A percentile compares a stretch with the other conserved stretches of the same genome.
Evolutionary conservation across 1,284 basidiomycete genomes (phyloP).

Genomic region (Cryptococcus wingfieldii): DNA sequence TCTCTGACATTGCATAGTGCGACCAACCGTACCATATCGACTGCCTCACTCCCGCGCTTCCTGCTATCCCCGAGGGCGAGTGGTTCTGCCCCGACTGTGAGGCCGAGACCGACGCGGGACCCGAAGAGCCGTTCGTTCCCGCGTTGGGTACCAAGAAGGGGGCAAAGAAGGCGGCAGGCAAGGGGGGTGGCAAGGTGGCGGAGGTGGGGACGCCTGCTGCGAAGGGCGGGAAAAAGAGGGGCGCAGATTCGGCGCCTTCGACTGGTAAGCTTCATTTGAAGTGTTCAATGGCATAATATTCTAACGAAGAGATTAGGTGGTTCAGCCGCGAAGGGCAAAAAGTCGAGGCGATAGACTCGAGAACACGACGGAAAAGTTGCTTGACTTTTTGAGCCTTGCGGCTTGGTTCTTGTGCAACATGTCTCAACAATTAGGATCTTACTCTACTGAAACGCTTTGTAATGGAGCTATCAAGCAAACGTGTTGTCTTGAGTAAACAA

Average conservation of each 20-base stretch:
- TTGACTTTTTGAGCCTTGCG: no score
- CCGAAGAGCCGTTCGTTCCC: slow-evolving; percentile 11
- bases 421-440: no score
- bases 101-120: slow-evolving; percentile 19
- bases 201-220: background rate
- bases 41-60: slow-evolving; percentile 74
- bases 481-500: no score
- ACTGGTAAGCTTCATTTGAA: no score
- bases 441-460: no score
- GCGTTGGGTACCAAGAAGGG: slow-evolving; percentile 2
- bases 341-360: background rate
- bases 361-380: background rate
- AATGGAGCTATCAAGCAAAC: no score
- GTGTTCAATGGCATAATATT: no score
- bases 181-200: background rate
- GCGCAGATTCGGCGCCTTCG: no score
- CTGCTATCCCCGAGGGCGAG: slow-evolving; percentile 75
- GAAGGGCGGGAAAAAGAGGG: background rate
- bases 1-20: slow-evolving; percentile 56
- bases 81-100: slow-evolving; percentile 81
- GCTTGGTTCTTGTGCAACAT: no score
- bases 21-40: slow-evolving; percentile 80
- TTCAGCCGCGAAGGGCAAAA: background rate
- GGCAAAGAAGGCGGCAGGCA: background rate
- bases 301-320: background rate